Conservation (phyloP, 2,329 filamentous ascomycete species). For the Diaporthe batatas region DNA sequence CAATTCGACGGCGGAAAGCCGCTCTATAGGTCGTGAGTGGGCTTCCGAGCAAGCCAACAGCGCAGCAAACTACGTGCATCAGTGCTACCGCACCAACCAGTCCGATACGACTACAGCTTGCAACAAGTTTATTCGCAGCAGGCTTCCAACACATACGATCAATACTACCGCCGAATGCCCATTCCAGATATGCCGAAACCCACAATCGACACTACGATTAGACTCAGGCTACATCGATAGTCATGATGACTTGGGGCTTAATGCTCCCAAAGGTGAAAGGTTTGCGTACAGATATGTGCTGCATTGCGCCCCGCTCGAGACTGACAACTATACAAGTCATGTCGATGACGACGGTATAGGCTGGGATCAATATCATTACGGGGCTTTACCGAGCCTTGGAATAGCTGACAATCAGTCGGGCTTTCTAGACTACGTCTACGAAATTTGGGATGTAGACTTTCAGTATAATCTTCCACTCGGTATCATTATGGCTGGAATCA, state of each 20-base stretch:
- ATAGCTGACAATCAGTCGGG: background rate
- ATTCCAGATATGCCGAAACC: constrained; percentile 43
- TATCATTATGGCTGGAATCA: fast-evolving
- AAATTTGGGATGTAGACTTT: background rate
- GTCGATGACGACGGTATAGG: background rate
- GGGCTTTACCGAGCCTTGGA: background rate
- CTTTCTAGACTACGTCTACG: background rate
- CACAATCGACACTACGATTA: constrained; percentile 30
- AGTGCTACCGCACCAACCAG: constrained; percentile 40
- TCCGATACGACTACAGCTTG: constrained; percentile 16
- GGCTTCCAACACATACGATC: background rate
- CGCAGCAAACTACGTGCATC: constrained; percentile 40
- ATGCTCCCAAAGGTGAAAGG: constrained; percentile 41
- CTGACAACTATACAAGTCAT: constrained; percentile 18
- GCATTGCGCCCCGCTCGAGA: constrained; percentile 34
- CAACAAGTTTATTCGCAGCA: constrained; percentile 13
- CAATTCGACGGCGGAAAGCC: background rate
- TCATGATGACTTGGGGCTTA: constrained; percentile 44
- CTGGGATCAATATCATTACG: constrained; percentile 38
- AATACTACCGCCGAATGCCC: constrained; percentile 43
- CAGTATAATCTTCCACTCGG: background rate
- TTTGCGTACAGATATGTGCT: constrained; percentile 33
- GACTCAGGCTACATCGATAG: constrained; percentile 45
- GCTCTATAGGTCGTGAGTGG: background rate
- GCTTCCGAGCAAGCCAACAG: background rate